A percentile compares a stretch with the other conserved stretches of the same genome.
Conservation (phyloP, 2,329 filamentous ascomycete genomes). For the Orbilia blumenaviensis region DNA sequence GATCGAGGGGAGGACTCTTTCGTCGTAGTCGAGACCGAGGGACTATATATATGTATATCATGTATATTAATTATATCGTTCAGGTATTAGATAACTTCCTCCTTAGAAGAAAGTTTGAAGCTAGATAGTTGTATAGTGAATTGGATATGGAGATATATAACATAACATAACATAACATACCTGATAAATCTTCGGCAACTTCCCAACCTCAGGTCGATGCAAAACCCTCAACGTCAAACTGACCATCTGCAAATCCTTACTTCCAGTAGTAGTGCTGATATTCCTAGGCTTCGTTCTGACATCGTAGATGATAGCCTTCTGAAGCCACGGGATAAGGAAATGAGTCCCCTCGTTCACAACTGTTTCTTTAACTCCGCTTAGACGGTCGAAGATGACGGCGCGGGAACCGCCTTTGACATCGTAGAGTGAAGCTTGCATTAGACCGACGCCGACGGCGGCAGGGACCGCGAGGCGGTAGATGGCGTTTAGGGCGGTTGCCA, state of each 20-base stretch:
- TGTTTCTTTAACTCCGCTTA: conserved; percentile 88
- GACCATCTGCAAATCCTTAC: conserved; percentile 99
- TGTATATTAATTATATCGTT: no score
- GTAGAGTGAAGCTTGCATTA: conserved; percentile 85
- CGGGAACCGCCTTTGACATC: conserved; percentile 94
- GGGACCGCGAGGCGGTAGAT: conserved; percentile 78
- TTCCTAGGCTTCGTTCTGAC: conserved; percentile 97
- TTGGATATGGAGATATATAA: neutral
- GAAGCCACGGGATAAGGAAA: conserved; percentile 94
- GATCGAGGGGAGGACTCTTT: conserved; percentile 96
- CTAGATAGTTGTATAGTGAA: no score
- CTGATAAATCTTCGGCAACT: conserved; percentile 97
- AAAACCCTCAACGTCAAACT: conserved; percentile 95
- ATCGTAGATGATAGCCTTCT: conserved; percentile 93
- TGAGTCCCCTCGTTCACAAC: conserved; percentile 97
- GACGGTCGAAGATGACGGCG: conserved; percentile 96
- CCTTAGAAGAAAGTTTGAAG: no score
- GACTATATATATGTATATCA: conserved; percentile 69
- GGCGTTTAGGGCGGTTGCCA: conserved; percentile 68
- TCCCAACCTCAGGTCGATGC: conserved; percentile 91
- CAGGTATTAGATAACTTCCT: conserved; percentile 3
- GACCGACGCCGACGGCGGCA: conserved; percentile 71
- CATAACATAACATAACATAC: conserved; percentile 71
- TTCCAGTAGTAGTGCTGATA: conserved; percentile 95
- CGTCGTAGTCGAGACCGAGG: conserved; percentile 97